Base-by-base conservation (phyloP, 169 alveolate species). In the Plasmodium gonderi region DNA sequence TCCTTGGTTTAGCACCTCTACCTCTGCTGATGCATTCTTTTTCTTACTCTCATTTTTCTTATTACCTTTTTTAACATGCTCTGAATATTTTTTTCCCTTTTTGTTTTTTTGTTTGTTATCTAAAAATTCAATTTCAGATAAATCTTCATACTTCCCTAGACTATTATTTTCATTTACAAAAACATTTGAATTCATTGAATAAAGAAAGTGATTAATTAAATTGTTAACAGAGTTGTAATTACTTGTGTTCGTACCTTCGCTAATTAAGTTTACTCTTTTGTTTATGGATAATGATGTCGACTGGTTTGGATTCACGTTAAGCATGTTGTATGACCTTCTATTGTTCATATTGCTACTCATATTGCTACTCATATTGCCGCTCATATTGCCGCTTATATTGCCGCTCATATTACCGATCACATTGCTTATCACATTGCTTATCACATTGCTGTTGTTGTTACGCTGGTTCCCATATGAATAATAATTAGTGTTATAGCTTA, bases 141-240 rank as follows among this genome's bases (percentile, higher is more conserved):
- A 17, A 45, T 85, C 87, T 42, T 75, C 87, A 45, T 74, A 74
- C 33, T 47, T 85, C 23, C 65, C 60, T 2, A 69, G 6, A 51
- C 60, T 82, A 38, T 54, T n/a, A 47, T 31, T 45, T 23, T 85
- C 51, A 20, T 47, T 49, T 40, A 44, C 47, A 60, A 85, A 85
- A 1, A 85, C 47, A 7, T 85, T 85, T 23, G 92, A 72, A 42
- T 75, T 85, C 92, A 85, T 85, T 5, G 92, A 85, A 65, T 42
- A 85, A 12, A 85, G 64, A 42, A 85, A 85, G 29, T 85, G 92
- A 44, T 85, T 85, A 12, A 85, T 75, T 14, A 85, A 20, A 42
- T 67, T 85, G 40, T 85, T 85, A 76, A 85, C 92, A 29, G 92
- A 85, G 17, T 14, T 38, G 47, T 85, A 75, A 20, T 42, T 72